Evolutionary conservation across 768 basidiomycete species (phyloP).

Genomic region (Rhodotorula babjevae): DNA sequence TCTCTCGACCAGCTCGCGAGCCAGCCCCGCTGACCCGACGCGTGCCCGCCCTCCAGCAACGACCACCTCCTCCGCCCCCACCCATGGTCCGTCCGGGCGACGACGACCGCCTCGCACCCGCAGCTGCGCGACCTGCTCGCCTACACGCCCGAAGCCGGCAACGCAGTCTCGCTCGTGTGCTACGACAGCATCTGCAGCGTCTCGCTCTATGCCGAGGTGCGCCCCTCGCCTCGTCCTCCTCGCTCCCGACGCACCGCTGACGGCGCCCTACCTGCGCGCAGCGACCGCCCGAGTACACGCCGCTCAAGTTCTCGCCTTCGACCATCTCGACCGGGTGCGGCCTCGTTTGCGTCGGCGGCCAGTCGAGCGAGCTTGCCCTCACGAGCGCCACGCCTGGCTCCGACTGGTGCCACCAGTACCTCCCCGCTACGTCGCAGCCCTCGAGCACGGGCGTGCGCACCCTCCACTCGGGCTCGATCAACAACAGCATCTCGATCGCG

Average conservation of each 20-base stretch:
- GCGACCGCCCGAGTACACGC: conserved; percentile 17
- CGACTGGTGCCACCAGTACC: conserved; percentile 27
- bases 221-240: background rate
- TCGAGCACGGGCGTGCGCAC: conserved; percentile 52
- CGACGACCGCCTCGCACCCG: conserved; percentile 15
- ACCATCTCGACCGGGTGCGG: conserved; percentile 33
- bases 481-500: conserved; percentile 70
- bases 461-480: conserved; percentile 64
- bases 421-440: background rate
- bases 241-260: no score
- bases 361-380: conserved; percentile 38
- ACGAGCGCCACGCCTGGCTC: conserved; percentile 1
- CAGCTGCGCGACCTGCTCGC: conserved; percentile 35
- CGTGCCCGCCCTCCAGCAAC: background rate
- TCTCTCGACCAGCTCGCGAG: no score
- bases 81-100: conserved; percentile 4
- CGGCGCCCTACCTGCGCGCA: background rate
- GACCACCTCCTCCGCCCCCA: background rate
- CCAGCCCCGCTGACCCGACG: background rate
- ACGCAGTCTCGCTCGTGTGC: conserved; percentile 6
- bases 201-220: conserved; percentile 8
- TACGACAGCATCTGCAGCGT: conserved; percentile 28
- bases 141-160: conserved; percentile 3
- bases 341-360: conserved; percentile 40
- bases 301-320: conserved; percentile 34